A percentile compares a stretch with the other conserved stretches of the same genome.
Evolutionary conservation across 345 rosid species (phyloP).

Genomic region (Erucastrum elatum): DNA sequence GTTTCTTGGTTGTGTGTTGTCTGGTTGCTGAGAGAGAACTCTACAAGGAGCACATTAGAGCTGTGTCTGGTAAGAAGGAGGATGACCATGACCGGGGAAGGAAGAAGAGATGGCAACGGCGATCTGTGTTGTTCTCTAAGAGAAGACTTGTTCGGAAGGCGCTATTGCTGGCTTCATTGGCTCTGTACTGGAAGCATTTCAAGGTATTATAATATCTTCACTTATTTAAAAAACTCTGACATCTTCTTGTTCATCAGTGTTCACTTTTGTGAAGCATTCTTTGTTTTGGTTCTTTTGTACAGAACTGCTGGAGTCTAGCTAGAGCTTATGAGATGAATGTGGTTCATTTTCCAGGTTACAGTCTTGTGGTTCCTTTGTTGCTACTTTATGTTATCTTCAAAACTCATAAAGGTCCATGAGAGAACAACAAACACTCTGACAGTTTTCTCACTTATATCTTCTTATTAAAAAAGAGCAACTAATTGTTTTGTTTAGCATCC

Average conservation of each 20-base stretch:
- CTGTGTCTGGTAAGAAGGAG: constrained; percentile 65
- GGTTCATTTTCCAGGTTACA: constrained; percentile 71
- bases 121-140: constrained; percentile 35
- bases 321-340: constrained; percentile 89
- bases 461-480: not conserved
- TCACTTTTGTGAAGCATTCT: not conserved
- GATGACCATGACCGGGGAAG: constrained; percentile 51
- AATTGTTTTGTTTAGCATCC: not conserved
- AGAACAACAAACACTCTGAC: not conserved
- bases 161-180: constrained; percentile 58
- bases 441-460: not conserved
- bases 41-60: constrained; percentile 54
- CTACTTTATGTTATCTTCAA: constrained; percentile 51
- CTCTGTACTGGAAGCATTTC: constrained; percentile 75
- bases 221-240: not conserved
- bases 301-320: constrained; percentile 72
- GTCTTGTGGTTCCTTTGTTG: constrained; percentile 63
- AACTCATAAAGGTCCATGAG: constrained; percentile 47
- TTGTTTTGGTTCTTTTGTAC: constrained; percentile 16
- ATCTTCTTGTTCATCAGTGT: not conserved
- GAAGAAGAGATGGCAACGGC: constrained; percentile 37
- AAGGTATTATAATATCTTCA: constrained; percentile 43
- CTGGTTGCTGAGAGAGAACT: constrained; percentile 71
- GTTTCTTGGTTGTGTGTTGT: constrained; percentile 50
- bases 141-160: constrained; percentile 55